Evolutionary conservation across 768 basidiomycete genomes (phyloP).

Genomic region (Coprinopsis sp.): DNA sequence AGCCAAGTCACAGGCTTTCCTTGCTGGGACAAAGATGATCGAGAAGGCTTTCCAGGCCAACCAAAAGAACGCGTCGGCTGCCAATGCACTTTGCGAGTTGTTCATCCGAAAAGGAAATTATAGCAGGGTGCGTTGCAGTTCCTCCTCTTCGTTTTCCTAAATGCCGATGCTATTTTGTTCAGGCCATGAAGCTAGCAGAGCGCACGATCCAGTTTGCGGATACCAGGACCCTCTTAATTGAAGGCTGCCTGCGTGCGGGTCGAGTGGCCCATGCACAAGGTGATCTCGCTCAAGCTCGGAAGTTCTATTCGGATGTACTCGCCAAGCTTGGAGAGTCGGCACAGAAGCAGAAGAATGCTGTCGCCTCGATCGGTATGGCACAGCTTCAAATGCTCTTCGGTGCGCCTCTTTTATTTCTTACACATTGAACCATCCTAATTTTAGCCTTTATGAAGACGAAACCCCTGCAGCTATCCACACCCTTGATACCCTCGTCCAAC

Average conservation of each 20-base stretch:
- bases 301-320: conserved; percentile 63
- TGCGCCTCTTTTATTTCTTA: conserved; percentile 24
- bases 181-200: conserved; percentile 92
- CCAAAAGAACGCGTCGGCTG: conserved; percentile 74
- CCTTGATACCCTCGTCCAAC: conserved; percentile 70
- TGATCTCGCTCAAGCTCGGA: conserved; percentile 55
- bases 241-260: conserved; percentile 81
- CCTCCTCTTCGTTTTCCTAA: background rate
- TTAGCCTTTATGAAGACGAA: conserved; percentile 51
- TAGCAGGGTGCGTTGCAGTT: conserved; percentile 47
- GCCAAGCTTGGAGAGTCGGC: conserved; percentile 24
- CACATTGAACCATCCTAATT: background rate
- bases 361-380: conserved; percentile 81
- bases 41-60: conserved; percentile 79
- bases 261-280: conserved; percentile 76
- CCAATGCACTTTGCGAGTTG: conserved; percentile 77
- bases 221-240: conserved; percentile 76
- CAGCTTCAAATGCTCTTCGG: conserved; percentile 84
- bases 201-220: conserved; percentile 93
- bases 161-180: conserved; percentile 3
- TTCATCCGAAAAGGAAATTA: conserved; percentile 69
- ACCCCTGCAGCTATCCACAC: conserved; percentile 82
- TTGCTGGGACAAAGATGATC: conserved; percentile 63
- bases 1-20: conserved; percentile 57
- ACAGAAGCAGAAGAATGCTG: conserved; percentile 53